Evolutionary conservation across 140 eudicot genomes (phyloP).

Genomic region (Cichorium intybus): DNA sequence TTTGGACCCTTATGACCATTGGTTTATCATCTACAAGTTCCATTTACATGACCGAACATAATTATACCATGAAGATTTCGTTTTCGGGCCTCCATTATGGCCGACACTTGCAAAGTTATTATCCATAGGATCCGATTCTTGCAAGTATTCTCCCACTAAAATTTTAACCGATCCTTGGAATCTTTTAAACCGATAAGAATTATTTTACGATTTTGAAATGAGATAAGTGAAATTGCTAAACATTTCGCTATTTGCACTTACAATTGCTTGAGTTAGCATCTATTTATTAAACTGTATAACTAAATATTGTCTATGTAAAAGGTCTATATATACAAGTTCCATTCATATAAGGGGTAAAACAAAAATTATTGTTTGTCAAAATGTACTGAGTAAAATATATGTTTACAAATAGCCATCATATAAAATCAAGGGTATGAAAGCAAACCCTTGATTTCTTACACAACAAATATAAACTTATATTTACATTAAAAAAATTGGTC

Average conservation of each 20-base stretch:
- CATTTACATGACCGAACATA: neutral
- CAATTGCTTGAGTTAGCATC: no score
- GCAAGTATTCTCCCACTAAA: neutral
- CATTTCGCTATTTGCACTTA: no score
- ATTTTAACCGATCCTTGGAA: neutral
- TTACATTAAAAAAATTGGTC: neutral
- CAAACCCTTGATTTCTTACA: neutral
- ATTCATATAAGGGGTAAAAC: no score
- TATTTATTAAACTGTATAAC: neutral
- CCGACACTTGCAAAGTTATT: slow-evolving; percentile 1
- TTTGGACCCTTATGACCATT: neutral
- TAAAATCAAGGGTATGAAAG: neutral
- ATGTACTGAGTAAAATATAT: no score
- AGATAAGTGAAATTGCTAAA: no score
- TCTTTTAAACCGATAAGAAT: no score
- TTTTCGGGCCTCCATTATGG: slow-evolving; percentile 6
- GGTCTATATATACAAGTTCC: neutral
- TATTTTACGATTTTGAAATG: no score
- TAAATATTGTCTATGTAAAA: neutral
- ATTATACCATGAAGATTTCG: neutral
- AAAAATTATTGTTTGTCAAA: neutral
- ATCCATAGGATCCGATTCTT: slow-evolving; percentile 6
- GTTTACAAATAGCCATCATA: neutral
- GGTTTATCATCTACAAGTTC: neutral
- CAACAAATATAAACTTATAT: no score